Conservation (phyloP, 2,329 filamentous ascomycete genomes). For the Diaporthe sp. region DNA sequence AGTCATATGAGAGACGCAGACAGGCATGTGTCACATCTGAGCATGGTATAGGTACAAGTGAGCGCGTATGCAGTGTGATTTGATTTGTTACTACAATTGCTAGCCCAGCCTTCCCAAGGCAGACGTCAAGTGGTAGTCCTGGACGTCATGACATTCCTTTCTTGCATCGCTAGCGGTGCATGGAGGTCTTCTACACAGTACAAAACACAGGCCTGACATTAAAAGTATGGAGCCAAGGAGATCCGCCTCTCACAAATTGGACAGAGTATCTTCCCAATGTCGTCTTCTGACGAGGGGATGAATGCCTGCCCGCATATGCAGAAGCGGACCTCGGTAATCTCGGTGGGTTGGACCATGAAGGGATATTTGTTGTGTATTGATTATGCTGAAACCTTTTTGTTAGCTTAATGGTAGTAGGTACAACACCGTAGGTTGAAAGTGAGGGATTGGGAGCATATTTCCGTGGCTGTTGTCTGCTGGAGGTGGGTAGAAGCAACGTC, state of each 20-base stretch:
- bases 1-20: neutral
- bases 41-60: neutral
- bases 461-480: too few species aligned
- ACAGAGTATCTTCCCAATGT: neutral
- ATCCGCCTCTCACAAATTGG: slow-evolving; percentile 5
- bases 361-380: neutral
- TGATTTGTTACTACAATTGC: neutral
- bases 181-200: too few species aligned
- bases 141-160: too few species aligned
- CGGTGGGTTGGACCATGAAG: slow-evolving; percentile 4
- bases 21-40: neutral
- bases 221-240: neutral
- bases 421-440: neutral
- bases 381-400: neutral
- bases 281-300: neutral
- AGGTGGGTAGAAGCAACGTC: slow-evolving; percentile 18
- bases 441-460: neutral
- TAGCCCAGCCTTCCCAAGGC: neutral
- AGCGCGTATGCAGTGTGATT: too few species aligned
- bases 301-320: slow-evolving; percentile 21
- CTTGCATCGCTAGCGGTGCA: neutral
- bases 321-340: neutral
- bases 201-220: neutral
- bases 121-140: neutral
- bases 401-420: neutral